Evolutionary conservation across 805 yeast species (phyloP).

Genomic region (Kockiozyma suomiensis): DNA sequence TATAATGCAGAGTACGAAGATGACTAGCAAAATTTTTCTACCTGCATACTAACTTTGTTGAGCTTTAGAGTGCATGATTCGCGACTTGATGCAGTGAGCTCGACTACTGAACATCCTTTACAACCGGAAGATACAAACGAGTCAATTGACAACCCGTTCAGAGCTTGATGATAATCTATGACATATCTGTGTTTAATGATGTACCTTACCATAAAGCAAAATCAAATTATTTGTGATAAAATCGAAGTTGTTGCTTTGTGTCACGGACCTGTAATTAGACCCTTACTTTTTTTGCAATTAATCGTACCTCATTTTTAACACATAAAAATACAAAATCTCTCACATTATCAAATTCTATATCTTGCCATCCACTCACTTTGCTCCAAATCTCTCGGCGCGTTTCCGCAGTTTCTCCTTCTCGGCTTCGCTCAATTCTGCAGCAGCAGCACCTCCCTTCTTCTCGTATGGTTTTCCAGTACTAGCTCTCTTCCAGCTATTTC

Average conservation of each 20-base stretch:
- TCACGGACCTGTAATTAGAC: too few species aligned
- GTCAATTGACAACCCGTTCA: not conserved
- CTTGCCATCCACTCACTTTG: not conserved
- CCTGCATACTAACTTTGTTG: not conserved
- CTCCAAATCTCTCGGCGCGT: constrained; percentile 24
- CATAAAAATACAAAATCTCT: not conserved
- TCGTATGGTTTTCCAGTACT: constrained; percentile 1
- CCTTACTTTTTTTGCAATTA: too few species aligned
- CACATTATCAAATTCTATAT: too few species aligned
- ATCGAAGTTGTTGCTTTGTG: too few species aligned
- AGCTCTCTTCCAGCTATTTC: not conserved
- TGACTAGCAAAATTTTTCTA: not conserved
- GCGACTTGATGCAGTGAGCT: constrained; percentile 2
- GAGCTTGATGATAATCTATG: not conserved
- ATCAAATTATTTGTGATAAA: too few species aligned
- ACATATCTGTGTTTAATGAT: too few species aligned
- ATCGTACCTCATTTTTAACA: too few species aligned
- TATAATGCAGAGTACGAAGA: not conserved
- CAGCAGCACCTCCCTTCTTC: not conserved
- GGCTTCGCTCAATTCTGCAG: constrained; percentile 9
- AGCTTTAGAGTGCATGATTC: not conserved
- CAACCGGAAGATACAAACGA: not conserved
- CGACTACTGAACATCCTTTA: constrained; percentile 6
- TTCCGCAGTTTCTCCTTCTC: constrained; percentile 20
- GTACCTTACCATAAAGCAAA: not conserved